These are phyloP conservation scores for Rhizophora mangle DNA, from an alignment of 345 rosid species.

Conservation along the genomic window DNA sequence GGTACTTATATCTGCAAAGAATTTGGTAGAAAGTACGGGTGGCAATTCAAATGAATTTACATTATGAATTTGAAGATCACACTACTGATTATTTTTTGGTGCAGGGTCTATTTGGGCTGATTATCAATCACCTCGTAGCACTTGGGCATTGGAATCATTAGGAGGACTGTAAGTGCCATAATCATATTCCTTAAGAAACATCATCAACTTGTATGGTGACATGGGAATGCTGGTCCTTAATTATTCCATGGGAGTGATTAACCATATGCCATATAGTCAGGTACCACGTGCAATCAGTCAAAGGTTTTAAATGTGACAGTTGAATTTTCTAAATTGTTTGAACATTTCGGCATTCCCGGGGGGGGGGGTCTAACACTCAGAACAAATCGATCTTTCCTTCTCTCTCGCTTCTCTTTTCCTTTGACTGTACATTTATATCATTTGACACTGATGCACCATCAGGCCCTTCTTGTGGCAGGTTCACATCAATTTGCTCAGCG, in stretches of 20 bases:
- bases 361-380: not conserved
- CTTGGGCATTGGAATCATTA: slow-evolving; percentile 3
- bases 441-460: slow-evolving; percentile 23
- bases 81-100: slow-evolving; percentile 6
- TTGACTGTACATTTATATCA: slow-evolving; percentile 18
- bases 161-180: slow-evolving; percentile 9
- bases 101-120: slow-evolving; percentile 18
- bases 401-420: not conserved
- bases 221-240: not conserved
- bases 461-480: slow-evolving; percentile 6
- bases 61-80: not conserved
- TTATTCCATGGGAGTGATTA: not conserved
- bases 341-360: too few relatives aligned
- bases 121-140: slow-evolving; percentile 21
- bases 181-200: slow-evolving; percentile 1
- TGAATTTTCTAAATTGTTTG: too few relatives aligned
- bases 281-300: slow-evolving; percentile 9
- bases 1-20: not conserved
- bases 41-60: not conserved
- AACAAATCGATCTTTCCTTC: not conserved
- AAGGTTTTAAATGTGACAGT: not conserved
- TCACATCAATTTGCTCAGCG: not conserved
- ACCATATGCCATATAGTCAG: not conserved
- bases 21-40: not conserved
- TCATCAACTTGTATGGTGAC: not conserved